phyloP scores from a whole-genome alignment of 2,329 filamentous ascomycete genomes.

The Uncinocarpus reesii region DNA sequence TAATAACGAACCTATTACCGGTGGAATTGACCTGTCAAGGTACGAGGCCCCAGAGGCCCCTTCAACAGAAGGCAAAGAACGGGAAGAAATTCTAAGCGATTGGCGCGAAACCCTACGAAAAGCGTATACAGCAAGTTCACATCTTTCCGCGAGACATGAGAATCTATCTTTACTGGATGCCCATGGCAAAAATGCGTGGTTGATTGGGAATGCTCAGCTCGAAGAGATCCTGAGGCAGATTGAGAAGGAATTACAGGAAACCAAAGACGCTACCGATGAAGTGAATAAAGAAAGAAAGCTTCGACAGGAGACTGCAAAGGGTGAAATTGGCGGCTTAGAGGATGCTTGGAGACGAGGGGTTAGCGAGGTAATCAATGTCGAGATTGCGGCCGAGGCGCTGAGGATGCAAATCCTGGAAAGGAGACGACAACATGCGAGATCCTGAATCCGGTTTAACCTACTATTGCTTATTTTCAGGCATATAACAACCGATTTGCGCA shows the following conservation, averaged over 20 bases:
- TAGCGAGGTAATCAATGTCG: constrained; percentile 70
- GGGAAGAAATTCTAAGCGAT: constrained; percentile 29
- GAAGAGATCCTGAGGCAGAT: constrained; percentile 60
- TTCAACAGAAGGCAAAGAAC: constrained; percentile 25
- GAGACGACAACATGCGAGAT: constrained; percentile 35
- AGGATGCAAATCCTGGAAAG: constrained; percentile 56
- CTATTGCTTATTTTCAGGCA: neutral
- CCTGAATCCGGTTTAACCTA: neutral
- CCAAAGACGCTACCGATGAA: constrained; percentile 59
- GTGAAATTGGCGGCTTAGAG: constrained; percentile 64
- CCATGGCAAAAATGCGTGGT: constrained; percentile 83
- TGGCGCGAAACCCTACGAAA: constrained; percentile 45
- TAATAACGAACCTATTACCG: constrained; percentile 47
- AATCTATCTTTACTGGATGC: constrained; percentile 66
- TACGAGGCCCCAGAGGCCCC: constrained; percentile 68
- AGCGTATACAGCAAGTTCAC: constrained; percentile 50
- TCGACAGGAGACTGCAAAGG: constrained; percentile 59
- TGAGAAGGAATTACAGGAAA: constrained; percentile 63
- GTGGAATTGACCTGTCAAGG: constrained; percentile 62
- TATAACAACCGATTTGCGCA: neutral
- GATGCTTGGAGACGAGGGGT: constrained; percentile 71
- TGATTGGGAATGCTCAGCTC: constrained; percentile 69
- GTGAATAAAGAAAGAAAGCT: constrained; percentile 60
- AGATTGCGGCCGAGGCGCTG: constrained; percentile 69
- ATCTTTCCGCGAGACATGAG: constrained; percentile 46